A percentile compares a stretch with the other conserved stretches of the same genome.
Conservation (phyloP, 108 stramenopile genomes). For the Skeletonema menzelii region DNA sequence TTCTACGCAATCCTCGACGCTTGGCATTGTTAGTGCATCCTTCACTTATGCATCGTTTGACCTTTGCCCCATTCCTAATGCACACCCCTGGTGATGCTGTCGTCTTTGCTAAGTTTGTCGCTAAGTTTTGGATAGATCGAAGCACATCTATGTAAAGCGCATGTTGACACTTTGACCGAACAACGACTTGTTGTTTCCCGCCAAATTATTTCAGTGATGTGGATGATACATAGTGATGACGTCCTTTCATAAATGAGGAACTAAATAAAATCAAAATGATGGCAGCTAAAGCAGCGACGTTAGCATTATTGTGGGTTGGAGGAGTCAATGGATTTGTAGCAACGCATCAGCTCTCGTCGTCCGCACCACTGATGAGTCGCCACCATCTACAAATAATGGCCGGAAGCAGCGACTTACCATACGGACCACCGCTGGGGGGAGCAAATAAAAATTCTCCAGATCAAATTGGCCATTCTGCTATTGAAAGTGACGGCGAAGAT, state of each 20-base stretch:
- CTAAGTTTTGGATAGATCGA: too few species aligned
- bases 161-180: too few species aligned
- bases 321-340: neutral
- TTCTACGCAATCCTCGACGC: neutral
- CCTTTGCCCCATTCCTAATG: neutral
- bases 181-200: too few species aligned
- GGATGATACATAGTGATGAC: too few species aligned
- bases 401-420: neutral
- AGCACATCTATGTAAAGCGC: too few species aligned
- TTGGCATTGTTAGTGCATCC: neutral
- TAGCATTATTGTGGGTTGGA: neutral
- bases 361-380: neutral
- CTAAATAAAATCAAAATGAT: neutral
- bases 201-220: too few species aligned
- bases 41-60: neutral
- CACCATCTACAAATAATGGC: neutral
- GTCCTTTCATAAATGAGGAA: too few species aligned
- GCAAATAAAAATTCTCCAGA: neutral
- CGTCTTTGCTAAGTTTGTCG: too few species aligned
- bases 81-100: too few species aligned
- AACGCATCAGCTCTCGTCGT: neutral
- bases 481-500: conserved; percentile 1
- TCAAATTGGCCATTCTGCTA: neutral
- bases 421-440: neutral
- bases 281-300: neutral